Evolutionary conservation across 257 asterid genomes (phyloP).

Genomic region (Primulina eburnea): DNA sequence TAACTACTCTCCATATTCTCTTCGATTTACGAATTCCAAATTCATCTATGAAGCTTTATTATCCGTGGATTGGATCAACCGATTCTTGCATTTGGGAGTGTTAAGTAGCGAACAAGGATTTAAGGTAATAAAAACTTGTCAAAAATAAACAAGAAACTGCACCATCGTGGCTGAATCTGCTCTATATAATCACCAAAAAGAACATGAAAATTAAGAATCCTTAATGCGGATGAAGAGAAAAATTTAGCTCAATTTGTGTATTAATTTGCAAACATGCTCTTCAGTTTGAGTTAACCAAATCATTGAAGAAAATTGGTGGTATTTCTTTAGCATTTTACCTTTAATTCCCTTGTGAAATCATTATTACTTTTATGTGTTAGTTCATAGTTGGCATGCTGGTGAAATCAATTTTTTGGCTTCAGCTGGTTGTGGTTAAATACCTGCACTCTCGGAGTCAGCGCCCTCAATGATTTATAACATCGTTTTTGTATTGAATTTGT

Average conservation of each 20-base stretch:
- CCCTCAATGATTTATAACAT: constrained; percentile 11
- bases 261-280: background rate
- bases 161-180: background rate
- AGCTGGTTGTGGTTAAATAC: constrained; percentile 16
- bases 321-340: background rate
- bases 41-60: background rate
- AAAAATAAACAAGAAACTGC: background rate
- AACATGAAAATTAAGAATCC: background rate
- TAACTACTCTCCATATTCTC: background rate
- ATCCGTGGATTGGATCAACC: background rate
- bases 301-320: background rate
- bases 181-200: background rate
- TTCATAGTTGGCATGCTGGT: constrained; percentile 1
- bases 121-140: background rate
- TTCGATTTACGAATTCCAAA: background rate
- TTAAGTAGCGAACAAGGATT: background rate
- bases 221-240: background rate
- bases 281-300: background rate
- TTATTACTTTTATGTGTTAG: constrained; percentile 2
- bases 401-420: background rate
- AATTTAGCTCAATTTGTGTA: background rate
- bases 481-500: constrained; percentile 22
- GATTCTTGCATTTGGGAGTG: constrained; percentile 6
- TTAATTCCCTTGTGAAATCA: background rate
- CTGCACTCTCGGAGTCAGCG: background rate